Evolutionary conservation across 2,329 filamentous ascomycete species (phyloP).

Genomic region (Davidsoniella neocaledoniae): DNA sequence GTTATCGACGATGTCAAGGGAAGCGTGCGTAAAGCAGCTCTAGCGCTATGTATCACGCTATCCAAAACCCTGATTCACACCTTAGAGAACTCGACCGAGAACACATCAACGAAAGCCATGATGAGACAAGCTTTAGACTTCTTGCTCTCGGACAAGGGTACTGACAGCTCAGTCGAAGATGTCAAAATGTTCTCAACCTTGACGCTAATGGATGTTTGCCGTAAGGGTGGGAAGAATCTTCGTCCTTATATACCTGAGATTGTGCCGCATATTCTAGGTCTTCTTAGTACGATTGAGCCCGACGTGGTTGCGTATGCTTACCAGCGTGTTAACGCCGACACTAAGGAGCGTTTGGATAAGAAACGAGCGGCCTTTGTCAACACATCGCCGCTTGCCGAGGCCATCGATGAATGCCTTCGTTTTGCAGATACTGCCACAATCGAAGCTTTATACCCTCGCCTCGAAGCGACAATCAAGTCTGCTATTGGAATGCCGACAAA

Average conservation of each 20-base stretch:
- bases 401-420: slow-evolving; percentile 76
- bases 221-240: slow-evolving; percentile 66
- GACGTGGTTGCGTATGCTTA: slow-evolving; percentile 86
- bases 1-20: slow-evolving; percentile 94
- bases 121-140: slow-evolving; percentile 80
- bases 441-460: slow-evolving; percentile 49
- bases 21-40: slow-evolving; percentile 65
- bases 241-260: slow-evolving; percentile 69
- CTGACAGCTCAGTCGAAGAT: slow-evolving; percentile 78
- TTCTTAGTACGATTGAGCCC: slow-evolving; percentile 77
- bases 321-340: slow-evolving; percentile 73
- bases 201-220: slow-evolving; percentile 76
- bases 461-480: slow-evolving; percentile 67
- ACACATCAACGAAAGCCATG: slow-evolving; percentile 59
- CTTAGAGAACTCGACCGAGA: slow-evolving; percentile 59
- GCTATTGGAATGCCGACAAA: slow-evolving; percentile 88
- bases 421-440: slow-evolving; percentile 67
- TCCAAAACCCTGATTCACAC: slow-evolving; percentile 75
- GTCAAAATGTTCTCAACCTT: slow-evolving; percentile 70
- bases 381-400: slow-evolving; percentile 77
- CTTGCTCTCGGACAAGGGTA: slow-evolving; percentile 69
- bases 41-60: slow-evolving; percentile 65
- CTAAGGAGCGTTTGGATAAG: slow-evolving; percentile 79
- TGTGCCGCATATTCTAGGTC: slow-evolving; percentile 60
- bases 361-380: slow-evolving; percentile 67